Evolutionary conservation across 179 eudicot genomes (phyloP).

Genomic region (Sideroxylon spinosum): DNA sequence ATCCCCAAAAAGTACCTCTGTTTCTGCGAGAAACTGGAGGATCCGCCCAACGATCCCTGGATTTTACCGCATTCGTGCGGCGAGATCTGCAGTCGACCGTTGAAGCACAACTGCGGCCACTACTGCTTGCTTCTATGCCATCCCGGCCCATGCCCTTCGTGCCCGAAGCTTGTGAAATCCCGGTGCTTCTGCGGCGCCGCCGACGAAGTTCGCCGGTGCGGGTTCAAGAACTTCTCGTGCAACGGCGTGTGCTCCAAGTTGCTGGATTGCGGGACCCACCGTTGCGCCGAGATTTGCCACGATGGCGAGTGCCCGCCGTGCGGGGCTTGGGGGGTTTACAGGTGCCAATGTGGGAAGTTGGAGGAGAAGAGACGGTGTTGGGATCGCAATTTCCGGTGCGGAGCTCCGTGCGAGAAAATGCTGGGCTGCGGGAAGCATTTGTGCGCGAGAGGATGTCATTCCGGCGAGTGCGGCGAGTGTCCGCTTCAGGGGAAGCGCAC

Average conservation of each 20-base stretch:
- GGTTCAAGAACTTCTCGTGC: conserved; percentile 89
- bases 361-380: conserved; percentile 73
- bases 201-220: conserved; percentile 80
- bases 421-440: conserved; percentile 84
- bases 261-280: conserved; percentile 65
- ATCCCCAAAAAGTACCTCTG: conserved; percentile 77
- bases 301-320: conserved; percentile 81
- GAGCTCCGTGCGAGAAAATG: conserved; percentile 41
- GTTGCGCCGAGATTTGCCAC: conserved; percentile 74
- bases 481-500: conserved; percentile 80
- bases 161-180: conserved; percentile 72
- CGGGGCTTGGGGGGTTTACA: conserved; percentile 51
- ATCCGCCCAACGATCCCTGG: conserved; percentile 89
- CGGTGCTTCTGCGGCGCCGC: conserved; percentile 70
- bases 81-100: conserved; percentile 64
- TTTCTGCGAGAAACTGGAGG: conserved; percentile 66
- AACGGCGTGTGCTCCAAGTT: conserved; percentile 42
- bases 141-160: conserved; percentile 94
- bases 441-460: conserved; percentile 78
- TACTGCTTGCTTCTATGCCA: conserved; percentile 80
- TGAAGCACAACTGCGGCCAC: conserved; percentile 76
- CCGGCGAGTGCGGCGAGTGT: conserved; percentile 78
- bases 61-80: conserved; percentile 94
- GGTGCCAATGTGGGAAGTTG: conserved; percentile 75
- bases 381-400: conserved; percentile 66